A percentile compares a stretch with the other conserved stretches of the same genome.
Evolutionary conservation across 179 eudicot species (phyloP).

Genomic region (Patellifolia procumbens): DNA sequence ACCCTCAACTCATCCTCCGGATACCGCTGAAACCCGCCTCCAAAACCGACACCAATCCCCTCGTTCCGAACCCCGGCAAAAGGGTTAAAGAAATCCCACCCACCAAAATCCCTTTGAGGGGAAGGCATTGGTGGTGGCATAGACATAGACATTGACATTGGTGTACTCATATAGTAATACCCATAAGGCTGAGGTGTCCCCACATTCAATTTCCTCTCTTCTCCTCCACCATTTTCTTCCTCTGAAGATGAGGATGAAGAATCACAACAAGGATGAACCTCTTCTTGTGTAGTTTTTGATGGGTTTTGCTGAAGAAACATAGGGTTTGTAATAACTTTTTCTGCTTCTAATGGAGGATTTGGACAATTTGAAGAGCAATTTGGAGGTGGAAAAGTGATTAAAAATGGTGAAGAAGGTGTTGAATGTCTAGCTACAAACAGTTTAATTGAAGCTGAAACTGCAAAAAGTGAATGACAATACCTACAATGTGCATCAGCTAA

Average conservation of each 20-base stretch:
- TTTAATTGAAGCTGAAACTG: conserved; percentile 80
- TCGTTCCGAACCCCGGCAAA: conserved; percentile 61
- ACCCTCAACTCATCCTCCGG: conserved; percentile 70
- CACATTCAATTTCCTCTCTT: conserved; percentile 20
- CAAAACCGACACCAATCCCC: conserved; percentile 28
- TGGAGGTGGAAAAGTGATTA: conserved; percentile 72
- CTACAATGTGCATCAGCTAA: conserved; percentile 86
- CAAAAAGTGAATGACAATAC: conserved; percentile 74
- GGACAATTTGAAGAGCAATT: conserved; percentile 29
- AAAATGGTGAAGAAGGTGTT: conserved; percentile 67
- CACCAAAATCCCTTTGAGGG: conserved; percentile 79
- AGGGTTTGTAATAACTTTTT: conserved; percentile 72
- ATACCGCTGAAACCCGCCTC: conserved; percentile 52
- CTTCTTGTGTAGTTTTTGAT: conserved; percentile 46
- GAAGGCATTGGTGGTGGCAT: conserved; percentile 65
- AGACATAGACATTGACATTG: conserved; percentile 37
- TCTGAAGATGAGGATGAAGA: conserved; percentile 45
- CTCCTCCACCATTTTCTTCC: conserved; percentile 36
- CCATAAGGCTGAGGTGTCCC: conserved; percentile 34
- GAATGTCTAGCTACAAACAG: conserved; percentile 90
- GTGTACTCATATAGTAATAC: conserved; percentile 44
- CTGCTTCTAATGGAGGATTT: conserved; percentile 40
- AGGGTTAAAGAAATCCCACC: conserved; percentile 97
- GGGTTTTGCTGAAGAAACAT: conserved; percentile 72
- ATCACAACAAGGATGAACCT: conserved; percentile 38